Base-by-base conservation (phyloP, 129 eudicot species). In the Heracleum sosnowskyi region DNA sequence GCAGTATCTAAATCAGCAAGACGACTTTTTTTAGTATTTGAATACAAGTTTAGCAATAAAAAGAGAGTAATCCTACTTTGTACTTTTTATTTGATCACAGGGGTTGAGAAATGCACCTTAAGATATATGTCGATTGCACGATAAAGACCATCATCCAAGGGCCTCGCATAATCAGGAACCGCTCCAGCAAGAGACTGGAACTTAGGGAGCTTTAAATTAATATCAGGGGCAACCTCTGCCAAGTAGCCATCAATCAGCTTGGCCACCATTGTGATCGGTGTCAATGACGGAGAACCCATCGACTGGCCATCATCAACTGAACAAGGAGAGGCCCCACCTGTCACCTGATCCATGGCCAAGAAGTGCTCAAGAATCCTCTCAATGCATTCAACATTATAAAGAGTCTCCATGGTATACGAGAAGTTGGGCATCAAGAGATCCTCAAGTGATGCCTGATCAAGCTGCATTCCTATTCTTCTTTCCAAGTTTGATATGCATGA, bases 111-210 rank as follows among this genome's bases (percentile, higher is more conserved):
- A 40, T 18, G 75, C 90, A 95, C 98, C 98, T 95, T 95, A 36
- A 95, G 88, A 84, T 90, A 95, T 68, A 92, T 90, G 78, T 95
- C 98, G 18, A 95, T 95, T 47, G 98, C 98, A 63, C 98, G 97
- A 82, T 95, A 95, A 77, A 95, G 84, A 40, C 98, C 98, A 81
- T 95, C 98, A 86, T 95, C 97, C 80, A 95, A 83, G 20, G 98
- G 94, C 88, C 98, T 87, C 18, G 97, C 98, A 82, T 89, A 95
- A 80, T 95, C 98, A 1, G 98, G 98, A 51, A 95, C 91, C 17
- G 92, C 91, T 39, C 89, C 94, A 51, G 98, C 96, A 85, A 95
- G 92, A 66, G 92, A 78, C 83, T 86, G 93, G 86, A 95, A 95
- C 87, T 95, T 95, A n/a, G 96, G 94, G 44, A 90, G 92, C 87